Base-by-base conservation (phyloP, 257 asterid species). In the Ophiorrhiza pumila region DNA sequence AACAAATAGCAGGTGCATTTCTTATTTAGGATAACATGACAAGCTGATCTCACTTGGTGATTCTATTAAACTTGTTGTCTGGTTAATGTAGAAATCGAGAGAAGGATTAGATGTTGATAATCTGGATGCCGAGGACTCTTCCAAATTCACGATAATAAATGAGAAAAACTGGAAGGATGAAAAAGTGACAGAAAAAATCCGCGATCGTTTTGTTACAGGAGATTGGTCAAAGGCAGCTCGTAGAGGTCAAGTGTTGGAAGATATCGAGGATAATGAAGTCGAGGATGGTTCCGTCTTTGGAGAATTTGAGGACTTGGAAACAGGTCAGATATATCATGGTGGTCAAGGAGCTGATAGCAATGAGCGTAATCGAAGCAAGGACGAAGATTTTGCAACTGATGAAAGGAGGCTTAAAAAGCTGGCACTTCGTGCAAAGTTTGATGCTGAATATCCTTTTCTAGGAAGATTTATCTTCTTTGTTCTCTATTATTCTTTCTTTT, bases 251-350 rank as follows among this genome's bases (percentile, higher is more conserved):
- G 76, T 69, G 64, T 61, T 84, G 11, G 85, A 74, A 41, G 91
- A 73, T 71, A 71, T 78, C 23, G 23, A 56, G 66, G 87, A 80
- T 52, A 23, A 60, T 73, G 88, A 80, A 39, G 84, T 72, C 5
- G 89, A 84, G 35, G 87, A 78, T 55, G 93, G 79, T 61, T 82
- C 68, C 55, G 86, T 81, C 61, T 81, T 85, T 79, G 99, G 95
- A 71, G 97, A 90, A 58, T 92, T 95, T 82, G 98, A 92, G 84
- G 99, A 95, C 83, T 71, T 95, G 84, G 99, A 95, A 88, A 90
- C 97, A 10, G 99, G 98, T 75, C 82, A 88, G 78, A 90, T 84
- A 82, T 84, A 74, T 80, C 86, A 82, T 84, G 78, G 82, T 50
- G 75, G 70, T 66, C 73, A 58, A 68, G 77, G 75, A 39, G 87